phyloP scores from a whole-genome alignment of 2,329 filamentous ascomycete species.

The Epichloe aotearoae region DNA sequence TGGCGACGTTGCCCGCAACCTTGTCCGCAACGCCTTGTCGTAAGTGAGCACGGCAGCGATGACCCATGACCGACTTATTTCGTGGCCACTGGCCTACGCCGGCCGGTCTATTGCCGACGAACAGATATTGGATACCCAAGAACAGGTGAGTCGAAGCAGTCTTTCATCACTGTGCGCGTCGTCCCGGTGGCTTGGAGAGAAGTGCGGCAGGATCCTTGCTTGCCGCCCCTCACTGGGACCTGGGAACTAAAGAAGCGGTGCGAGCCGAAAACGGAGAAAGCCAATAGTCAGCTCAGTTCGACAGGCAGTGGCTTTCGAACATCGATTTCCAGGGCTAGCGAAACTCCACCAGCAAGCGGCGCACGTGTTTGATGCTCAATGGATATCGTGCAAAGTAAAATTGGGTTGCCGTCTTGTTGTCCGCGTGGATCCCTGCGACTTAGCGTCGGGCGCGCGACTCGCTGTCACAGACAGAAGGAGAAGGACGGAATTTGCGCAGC shows the following conservation, averaged over 20 bases:
- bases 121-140: neutral
- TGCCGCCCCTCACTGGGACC: conserved; percentile 9
- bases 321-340: neutral
- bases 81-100: neutral
- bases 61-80: neutral
- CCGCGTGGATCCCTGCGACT: neutral
- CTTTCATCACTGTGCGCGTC: neutral
- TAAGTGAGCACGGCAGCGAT: neutral
- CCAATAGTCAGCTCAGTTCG: neutral
- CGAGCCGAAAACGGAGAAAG: conserved; percentile 21
- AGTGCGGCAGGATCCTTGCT: conserved; percentile 12
- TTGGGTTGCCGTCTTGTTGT: conserved; percentile 5
- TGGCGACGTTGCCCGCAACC: too few species aligned
- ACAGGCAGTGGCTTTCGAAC: neutral
- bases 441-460: neutral
- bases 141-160: neutral
- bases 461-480: neutral
- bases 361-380: conserved; percentile 24
- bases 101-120: neutral
- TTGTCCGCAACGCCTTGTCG: neutral
- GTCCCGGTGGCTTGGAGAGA: conserved; percentile 9
- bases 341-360: conserved; percentile 11
- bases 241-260: conserved; percentile 20
- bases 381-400: conserved; percentile 12
- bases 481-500: neutral